Evolutionary conservation across 2,329 filamentous ascomycete species (phyloP).

Genomic region (Allantophomopsis cytisporea): DNA sequence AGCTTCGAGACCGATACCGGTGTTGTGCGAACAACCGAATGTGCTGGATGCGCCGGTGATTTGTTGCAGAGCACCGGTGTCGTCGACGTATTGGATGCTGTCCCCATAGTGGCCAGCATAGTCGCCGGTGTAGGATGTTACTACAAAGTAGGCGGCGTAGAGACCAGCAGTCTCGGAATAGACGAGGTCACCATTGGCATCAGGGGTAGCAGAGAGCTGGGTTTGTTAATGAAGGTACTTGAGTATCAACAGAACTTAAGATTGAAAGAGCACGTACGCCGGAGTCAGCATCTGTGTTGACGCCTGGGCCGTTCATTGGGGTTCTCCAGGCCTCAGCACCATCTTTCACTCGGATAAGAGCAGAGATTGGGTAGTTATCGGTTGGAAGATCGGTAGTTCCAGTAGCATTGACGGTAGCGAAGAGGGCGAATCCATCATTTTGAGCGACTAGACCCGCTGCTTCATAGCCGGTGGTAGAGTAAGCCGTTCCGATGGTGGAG

Average conservation of each 20-base stretch:
- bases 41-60: constrained; percentile 33
- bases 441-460: constrained; percentile 47
- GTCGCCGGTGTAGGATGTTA: constrained; percentile 38
- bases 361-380: constrained; percentile 34
- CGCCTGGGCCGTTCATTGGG: constrained; percentile 40
- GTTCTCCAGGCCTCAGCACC: constrained; percentile 44
- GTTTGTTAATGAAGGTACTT: constrained; percentile 6
- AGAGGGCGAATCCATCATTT: constrained; percentile 46
- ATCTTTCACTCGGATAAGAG: constrained; percentile 42
- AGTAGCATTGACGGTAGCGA: constrained; percentile 36
- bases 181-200: constrained; percentile 49
- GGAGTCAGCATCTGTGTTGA: constrained; percentile 21
- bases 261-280: no score
- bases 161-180: constrained; percentile 39
- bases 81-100: constrained; percentile 33
- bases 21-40: constrained; percentile 53
- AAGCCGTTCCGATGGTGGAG: constrained; percentile 32
- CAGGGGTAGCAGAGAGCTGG: constrained; percentile 36
- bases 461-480: constrained; percentile 41
- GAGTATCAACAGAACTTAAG: no score
- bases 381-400: constrained; percentile 33
- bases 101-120: constrained; percentile 45
- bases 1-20: constrained; percentile 47
- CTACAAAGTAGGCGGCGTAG: constrained; percentile 49
- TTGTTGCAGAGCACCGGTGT: constrained; percentile 31